Conservation (phyloP, 768 basidiomycete species). For the Leccinum uliginosum region DNA sequence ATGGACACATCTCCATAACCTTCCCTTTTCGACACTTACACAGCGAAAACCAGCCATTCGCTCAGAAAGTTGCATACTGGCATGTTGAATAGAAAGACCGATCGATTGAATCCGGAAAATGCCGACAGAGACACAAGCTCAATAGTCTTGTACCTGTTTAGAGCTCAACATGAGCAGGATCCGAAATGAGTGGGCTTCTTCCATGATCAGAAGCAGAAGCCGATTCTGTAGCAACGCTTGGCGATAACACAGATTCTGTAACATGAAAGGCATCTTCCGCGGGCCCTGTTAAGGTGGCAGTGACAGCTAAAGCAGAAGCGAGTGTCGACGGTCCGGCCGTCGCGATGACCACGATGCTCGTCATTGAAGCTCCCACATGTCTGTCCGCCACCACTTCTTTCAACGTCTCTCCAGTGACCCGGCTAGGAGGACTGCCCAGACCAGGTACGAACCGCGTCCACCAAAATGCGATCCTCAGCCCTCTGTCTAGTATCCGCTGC, state of each 20-base stretch:
- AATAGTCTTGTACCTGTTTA: slow-evolving; percentile 4
- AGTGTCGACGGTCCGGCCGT: slow-evolving; percentile 7
- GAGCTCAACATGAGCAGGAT: slow-evolving; percentile 15
- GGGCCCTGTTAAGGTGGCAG: neutral
- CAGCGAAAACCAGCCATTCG: neutral
- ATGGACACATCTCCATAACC: neutral
- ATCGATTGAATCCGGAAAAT: neutral
- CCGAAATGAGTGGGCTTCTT: neutral
- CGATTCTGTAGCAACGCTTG: neutral
- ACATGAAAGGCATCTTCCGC: neutral
- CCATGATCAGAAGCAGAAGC: neutral
- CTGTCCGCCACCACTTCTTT: slow-evolving; percentile 5
- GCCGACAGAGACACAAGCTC: neutral
- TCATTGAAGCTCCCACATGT: neutral
- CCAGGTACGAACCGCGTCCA: slow-evolving; percentile 75
- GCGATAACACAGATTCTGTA: slow-evolving; percentile 1
- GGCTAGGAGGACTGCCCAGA: slow-evolving; percentile 1
- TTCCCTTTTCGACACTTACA: neutral
- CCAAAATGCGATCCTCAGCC: slow-evolving; percentile 78
- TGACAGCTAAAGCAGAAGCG: slow-evolving; percentile 8
- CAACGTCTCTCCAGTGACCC: neutral
- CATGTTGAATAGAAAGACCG: neutral
- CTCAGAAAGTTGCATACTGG: neutral
- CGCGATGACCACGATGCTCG: slow-evolving; percentile 5
- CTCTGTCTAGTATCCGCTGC: slow-evolving; percentile 77